Conservation (phyloP, 352 stramenopile species). For the Pythium sukuiense region DNA sequence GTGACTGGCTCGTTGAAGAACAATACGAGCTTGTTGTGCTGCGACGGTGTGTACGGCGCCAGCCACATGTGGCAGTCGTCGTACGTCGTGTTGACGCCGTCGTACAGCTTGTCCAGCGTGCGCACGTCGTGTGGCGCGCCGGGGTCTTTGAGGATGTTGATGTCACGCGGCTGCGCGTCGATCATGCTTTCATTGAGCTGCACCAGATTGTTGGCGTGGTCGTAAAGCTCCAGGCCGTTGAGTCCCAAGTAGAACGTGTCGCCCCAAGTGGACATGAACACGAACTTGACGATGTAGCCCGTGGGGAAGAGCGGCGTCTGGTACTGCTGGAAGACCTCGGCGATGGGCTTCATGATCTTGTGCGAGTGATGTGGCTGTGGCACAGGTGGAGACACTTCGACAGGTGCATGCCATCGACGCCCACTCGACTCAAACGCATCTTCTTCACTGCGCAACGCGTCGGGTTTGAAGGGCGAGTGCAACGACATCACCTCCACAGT, state of each 20-base stretch:
- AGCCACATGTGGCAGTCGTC: constrained; percentile 82
- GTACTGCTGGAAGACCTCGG: constrained; percentile 83
- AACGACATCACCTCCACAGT: constrained; percentile 17
- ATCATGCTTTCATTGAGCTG: constrained; percentile 48
- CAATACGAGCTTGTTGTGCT: constrained; percentile 69
- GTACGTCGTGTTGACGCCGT: constrained; percentile 74
- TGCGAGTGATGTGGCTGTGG: neutral
- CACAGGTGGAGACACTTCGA: neutral
- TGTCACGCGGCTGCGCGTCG: constrained; percentile 65
- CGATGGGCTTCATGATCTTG: constrained; percentile 46
- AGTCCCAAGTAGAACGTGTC: constrained; percentile 80
- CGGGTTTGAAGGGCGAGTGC: constrained; percentile 25
- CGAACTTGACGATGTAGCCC: constrained; percentile 87
- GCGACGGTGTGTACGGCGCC: constrained; percentile 53
- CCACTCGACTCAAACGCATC: constrained; percentile 1
- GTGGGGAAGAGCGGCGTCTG: constrained; percentile 82
- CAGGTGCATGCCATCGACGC: neutral
- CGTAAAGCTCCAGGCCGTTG: constrained; percentile 78
- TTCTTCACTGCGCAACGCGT: constrained; percentile 17
- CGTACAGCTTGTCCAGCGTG: constrained; percentile 76
- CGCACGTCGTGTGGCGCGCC: constrained; percentile 54
- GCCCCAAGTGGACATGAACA: constrained; percentile 74
- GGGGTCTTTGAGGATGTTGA: constrained; percentile 84
- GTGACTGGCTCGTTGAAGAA: constrained; percentile 81
- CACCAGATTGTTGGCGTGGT: constrained; percentile 50